Base-by-base conservation (phyloP, 2,329 filamentous ascomycete species). In the Passalora sequoiae region DNA sequence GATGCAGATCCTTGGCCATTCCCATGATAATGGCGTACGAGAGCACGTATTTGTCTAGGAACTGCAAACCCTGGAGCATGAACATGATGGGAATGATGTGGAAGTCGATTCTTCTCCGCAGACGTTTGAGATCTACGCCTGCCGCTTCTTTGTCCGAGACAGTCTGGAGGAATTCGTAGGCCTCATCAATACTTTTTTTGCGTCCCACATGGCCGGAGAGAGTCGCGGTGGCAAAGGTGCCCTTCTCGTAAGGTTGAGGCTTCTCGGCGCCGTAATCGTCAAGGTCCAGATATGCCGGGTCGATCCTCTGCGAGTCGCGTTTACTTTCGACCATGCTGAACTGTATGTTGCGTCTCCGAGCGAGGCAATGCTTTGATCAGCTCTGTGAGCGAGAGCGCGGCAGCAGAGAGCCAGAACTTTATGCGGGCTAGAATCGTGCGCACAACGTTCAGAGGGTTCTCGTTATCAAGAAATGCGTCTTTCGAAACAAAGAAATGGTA, bases 1-100 rank as follows among this genome's bases (percentile, higher is more conserved):
- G 36, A 12, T 48, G 39, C 4, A 53, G 24, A 6, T 50, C 50
- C 22, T 50, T 31, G 4, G 47, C 44, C 12, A 51, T 8, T 3
- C 79, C 78, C 80, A 84, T 84, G 41, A 84, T 78, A 44, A 75
- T 77, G n/a, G 78, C 78, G 57, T 83, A 83, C 55, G 82, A 81
- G 32, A 81, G 70, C 21, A 78, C 71, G 47, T 80, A 76, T 62
- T 82, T 83, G 65, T 51, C 44, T 15, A 51, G 42, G 12, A 46
- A 46, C 19, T 48, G 49, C 1, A 49, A 22, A 20, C 43, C 38
- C 15, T 28, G 33, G 27, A 45, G 38, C 31, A 50, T 41, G 25
- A 42, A 50, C 36, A 50, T 41, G 19, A 53, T 36, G 1, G 50
- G 45, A 13, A 50, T 25, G n/a, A 50, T 42, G 10, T 39, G 44